Conservation (phyloP, 2,329 filamentous ascomycete species). For the Cercospora sojina region DNA sequence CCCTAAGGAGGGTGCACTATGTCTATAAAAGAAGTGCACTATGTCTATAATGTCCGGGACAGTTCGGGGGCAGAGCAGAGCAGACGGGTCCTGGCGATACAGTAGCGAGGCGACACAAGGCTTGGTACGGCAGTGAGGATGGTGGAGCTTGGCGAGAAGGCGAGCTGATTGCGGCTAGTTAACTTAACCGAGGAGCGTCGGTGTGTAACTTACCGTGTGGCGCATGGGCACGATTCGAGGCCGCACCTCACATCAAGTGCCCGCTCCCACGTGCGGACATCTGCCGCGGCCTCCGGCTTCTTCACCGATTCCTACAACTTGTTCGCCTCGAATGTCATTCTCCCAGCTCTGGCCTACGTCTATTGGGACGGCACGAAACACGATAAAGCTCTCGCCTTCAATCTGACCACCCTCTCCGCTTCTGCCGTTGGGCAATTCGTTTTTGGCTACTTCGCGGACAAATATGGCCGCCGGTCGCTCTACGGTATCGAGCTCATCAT, state of each 20-base stretch:
- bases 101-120: background rate
- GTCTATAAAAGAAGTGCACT: too few relatives aligned
- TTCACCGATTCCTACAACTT: slow-evolving; percentile 44
- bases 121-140: too few relatives aligned
- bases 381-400: slow-evolving; percentile 37
- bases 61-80: background rate
- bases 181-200: background rate
- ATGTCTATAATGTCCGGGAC: too few relatives aligned
- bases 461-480: slow-evolving; percentile 41
- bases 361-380: slow-evolving; percentile 36
- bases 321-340: slow-evolving; percentile 43
- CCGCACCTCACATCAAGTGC: background rate
- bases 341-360: slow-evolving; percentile 43
- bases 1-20: too few relatives aligned
- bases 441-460: slow-evolving; percentile 43
- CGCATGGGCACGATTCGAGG: background rate
- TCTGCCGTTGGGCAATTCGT: slow-evolving; percentile 42
- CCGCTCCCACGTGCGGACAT: background rate
- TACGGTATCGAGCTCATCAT: slow-evolving; percentile 45
- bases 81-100: background rate
- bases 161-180: too few relatives aligned
- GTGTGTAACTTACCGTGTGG: background rate
- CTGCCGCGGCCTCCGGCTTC: slow-evolving; percentile 41
- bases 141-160: too few relatives aligned
- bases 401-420: slow-evolving; percentile 42